phyloP scores from a whole-genome alignment of 1,284 basidiomycete genomes.

The Heterobasidion irregulare region DNA sequence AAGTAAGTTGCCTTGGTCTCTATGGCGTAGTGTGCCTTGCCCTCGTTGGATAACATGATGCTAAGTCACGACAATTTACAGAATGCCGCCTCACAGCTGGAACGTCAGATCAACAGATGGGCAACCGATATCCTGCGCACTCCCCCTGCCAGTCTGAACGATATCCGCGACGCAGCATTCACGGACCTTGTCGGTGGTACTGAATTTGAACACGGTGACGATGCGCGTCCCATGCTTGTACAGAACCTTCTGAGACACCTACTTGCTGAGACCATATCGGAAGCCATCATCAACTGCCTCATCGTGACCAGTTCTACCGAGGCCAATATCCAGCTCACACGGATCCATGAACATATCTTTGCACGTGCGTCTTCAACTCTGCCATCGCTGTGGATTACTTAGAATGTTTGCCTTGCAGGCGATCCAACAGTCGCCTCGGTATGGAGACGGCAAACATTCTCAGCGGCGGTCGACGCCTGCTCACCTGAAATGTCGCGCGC shows the following conservation, averaged over 20 bases:
- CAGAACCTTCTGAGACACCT: conserved; percentile 72
- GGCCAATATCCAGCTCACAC: conserved; percentile 70
- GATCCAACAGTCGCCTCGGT: conserved; percentile 76
- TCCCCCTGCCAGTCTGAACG: conserved; percentile 44
- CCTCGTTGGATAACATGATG: no score
- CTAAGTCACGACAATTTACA: conserved; percentile 15
- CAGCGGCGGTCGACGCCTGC: conserved; percentile 68
- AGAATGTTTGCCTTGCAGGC: conserved; percentile 29
- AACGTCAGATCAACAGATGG: conserved; percentile 76
- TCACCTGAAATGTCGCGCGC: conserved; percentile 56
- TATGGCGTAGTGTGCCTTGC: neutral
- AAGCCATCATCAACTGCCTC: conserved; percentile 73
- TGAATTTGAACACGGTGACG: conserved; percentile 27
- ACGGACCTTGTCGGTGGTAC: conserved; percentile 45
- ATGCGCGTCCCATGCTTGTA: conserved; percentile 55
- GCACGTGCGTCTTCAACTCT: conserved; percentile 40
- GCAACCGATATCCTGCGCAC: conserved; percentile 61
- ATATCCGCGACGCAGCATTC: conserved; percentile 51
- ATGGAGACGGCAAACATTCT: conserved; percentile 80
- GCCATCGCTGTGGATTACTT: neutral
- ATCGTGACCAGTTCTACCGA: conserved; percentile 71
- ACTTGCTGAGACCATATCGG: conserved; percentile 66
- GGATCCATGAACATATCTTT: conserved; percentile 80
- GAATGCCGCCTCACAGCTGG: conserved; percentile 72
- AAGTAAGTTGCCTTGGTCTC: conserved; percentile 31